Evolutionary conservation across 73 alveolate genomes (phyloP), one percentile per base, ranked within the genome.

Genomic region (Tetrahymena thermophila): DNA sequence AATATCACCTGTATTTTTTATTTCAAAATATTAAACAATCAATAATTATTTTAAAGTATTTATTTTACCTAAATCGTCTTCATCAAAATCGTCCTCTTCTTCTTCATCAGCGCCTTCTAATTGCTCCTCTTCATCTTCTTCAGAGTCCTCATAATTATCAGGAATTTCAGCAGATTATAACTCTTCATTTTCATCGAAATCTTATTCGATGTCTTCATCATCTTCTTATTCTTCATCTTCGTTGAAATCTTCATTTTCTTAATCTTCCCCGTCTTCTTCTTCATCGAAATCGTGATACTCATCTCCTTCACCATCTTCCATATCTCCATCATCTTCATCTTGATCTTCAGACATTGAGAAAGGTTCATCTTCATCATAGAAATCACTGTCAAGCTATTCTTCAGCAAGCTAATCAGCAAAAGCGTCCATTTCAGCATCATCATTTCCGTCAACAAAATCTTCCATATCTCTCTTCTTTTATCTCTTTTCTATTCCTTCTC

Each of bases 381-480:
- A 96, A 23, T 96, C 98, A 19, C 94, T 97, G 40, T 93, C 85
- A 34, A 56, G 42, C 38, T 93, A 35, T 38, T 93, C 85, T 56
- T 56, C 85, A 56, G 85, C 85, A 56, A 56, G 85, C 34, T 56
- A 93, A 37, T 97, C 97, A 85, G 35, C 97, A 35, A 83, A 94
- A 4, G 85, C 85, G 34, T 93, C 97, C 94, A 44, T 93, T 28
- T 96, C 97, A 44, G 85, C 96, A 11, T 56, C 96, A 25, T 97
- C 96, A 43, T 94, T 96, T 50, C 85, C 97, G 28, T 84, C 98
- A 25, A 85, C 43, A 38, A 95, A 35, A 35, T 93, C 96, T 55
- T 93, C 97, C 94, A 55, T 21, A 43, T 56, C 96, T n/a, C 34
- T 96, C 97, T 35, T 94, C 96, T 56, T 96, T 95, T 17, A 56